phyloP scores from a whole-genome alignment of 352 stramenopile species.

The Globisporangium takayamanum region DNA sequence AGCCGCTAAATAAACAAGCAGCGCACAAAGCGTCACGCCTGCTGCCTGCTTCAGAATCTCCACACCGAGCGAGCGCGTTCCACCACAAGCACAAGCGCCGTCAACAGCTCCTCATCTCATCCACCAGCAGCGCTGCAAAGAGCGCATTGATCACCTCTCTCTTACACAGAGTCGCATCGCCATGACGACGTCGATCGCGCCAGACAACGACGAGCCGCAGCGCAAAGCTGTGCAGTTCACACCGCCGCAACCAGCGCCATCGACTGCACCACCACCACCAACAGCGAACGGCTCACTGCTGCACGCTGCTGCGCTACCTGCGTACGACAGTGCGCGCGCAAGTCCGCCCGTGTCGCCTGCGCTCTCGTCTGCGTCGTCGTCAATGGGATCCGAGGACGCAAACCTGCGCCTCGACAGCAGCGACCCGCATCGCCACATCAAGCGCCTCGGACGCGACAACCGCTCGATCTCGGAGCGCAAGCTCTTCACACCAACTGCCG shows the following conservation, averaged over 20 bases:
- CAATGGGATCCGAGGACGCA: conserved; percentile 3
- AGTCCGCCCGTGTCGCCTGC: conserved; percentile 11
- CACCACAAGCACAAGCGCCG: no score
- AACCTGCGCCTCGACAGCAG: conserved; percentile 2
- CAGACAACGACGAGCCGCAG: conserved; percentile 9
- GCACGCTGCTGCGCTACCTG: not conserved
- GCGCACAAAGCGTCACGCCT: not conserved
- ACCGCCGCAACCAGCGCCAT: conserved; percentile 3
- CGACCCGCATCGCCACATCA: conserved; percentile 9
- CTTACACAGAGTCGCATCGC: conserved; percentile 1
- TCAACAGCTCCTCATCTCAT: no score
- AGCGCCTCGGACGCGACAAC: conserved; percentile 13
- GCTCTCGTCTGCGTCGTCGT: conserved; percentile 10
- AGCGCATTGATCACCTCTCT: not conserved
- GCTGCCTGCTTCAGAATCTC: not conserved
- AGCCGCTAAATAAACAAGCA: not conserved
- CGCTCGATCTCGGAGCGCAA: conserved; percentile 63
- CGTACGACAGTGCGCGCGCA: not conserved
- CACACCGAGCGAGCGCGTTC: no score
- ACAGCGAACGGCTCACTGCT: not conserved
- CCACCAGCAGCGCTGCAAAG: not conserved
- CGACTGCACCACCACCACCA: not conserved
- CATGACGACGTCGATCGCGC: conserved; percentile 11
- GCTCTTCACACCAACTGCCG: conserved; percentile 71
- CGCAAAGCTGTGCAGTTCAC: conserved; percentile 13